Percentiles rank a stretch among this genome's conserved stretches.
Evolutionary conservation across 305 asterid genomes (phyloP).

Genomic region (Plantago coronopus): DNA sequence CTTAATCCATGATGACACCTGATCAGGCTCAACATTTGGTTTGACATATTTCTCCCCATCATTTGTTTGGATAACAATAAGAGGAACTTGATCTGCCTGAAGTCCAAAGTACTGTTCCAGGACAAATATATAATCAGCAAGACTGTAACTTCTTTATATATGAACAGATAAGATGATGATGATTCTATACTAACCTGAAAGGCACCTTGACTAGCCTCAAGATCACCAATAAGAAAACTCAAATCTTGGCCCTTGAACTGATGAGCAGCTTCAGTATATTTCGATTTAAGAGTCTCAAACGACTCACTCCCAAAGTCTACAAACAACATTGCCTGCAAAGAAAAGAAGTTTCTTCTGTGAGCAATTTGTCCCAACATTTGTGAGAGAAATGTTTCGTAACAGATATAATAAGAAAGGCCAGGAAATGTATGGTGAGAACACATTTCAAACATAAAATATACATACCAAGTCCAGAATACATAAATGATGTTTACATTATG

Average conservation of each 20-base stretch:
- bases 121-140: constrained; percentile 18
- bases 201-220: constrained; percentile 84
- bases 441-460: too few species aligned
- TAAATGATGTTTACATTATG: too few species aligned
- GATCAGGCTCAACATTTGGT: constrained; percentile 70
- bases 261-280: constrained; percentile 64
- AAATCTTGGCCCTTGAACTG: constrained; percentile 61
- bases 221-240: constrained; percentile 78
- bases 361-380: constrained; percentile 16
- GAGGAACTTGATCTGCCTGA: constrained; percentile 78
- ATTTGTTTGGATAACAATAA: constrained; percentile 61
- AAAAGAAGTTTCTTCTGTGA: constrained; percentile 18
- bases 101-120: constrained; percentile 71
- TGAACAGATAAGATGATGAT: constrained; percentile 15
- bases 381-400: background rate
- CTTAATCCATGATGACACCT: constrained; percentile 73
- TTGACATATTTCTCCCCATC: constrained; percentile 71
- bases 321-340: constrained; percentile 79
- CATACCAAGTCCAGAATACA: too few species aligned
- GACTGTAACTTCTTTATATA: constrained; percentile 11
- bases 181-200: constrained; percentile 60
- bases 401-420: constrained; percentile 9
- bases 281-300: constrained; percentile 61
- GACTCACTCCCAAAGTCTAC: constrained; percentile 53
- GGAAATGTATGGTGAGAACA: background rate